Evolutionary conservation across 805 yeast species (phyloP).

Genomic region (Kazachstania africana): DNA sequence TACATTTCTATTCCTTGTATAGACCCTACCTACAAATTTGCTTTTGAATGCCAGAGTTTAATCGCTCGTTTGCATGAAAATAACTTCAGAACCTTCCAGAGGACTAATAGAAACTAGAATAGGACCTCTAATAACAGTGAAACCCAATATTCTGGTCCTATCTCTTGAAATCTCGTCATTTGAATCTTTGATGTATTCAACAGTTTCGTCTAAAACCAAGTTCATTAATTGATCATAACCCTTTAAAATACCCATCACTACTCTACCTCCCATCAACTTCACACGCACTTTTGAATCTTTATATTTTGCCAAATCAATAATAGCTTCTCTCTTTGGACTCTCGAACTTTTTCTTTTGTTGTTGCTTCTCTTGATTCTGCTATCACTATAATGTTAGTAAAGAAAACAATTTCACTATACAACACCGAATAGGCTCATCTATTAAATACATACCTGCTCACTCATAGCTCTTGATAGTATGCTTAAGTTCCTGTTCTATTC

Average conservation of each 20-base stretch:
- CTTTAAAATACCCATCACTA: constrained; percentile 66
- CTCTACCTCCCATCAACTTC: constrained; percentile 77
- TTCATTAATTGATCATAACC: constrained; percentile 80
- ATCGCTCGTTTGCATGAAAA: constrained; percentile 19
- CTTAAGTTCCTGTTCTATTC: too few relatives aligned
- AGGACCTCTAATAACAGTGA: constrained; percentile 81
- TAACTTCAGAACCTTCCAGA: constrained; percentile 23
- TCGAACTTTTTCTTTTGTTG: constrained; percentile 34
- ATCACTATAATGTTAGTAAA: constrained; percentile 2
- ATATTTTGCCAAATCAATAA: constrained; percentile 67
- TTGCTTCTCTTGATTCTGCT: constrained; percentile 10
- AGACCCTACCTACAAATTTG: too few relatives aligned
- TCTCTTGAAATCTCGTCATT: constrained; percentile 55
- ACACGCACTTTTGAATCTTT: constrained; percentile 64
- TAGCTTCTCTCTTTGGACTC: constrained; percentile 85
- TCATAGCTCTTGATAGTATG: neutral
- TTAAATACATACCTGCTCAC: constrained; percentile 1
- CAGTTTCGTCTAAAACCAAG: constrained; percentile 58
- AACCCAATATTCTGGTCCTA: constrained; percentile 57
- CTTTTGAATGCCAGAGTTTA: too few relatives aligned
- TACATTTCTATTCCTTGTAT: too few relatives aligned
- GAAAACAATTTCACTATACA: too few relatives aligned
- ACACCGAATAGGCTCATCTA: neutral
- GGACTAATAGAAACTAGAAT: constrained; percentile 38
- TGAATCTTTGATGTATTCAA: constrained; percentile 50